Conservation (phyloP, 352 stramenopile genomes). For the Pythium pectinolyticum region DNA sequence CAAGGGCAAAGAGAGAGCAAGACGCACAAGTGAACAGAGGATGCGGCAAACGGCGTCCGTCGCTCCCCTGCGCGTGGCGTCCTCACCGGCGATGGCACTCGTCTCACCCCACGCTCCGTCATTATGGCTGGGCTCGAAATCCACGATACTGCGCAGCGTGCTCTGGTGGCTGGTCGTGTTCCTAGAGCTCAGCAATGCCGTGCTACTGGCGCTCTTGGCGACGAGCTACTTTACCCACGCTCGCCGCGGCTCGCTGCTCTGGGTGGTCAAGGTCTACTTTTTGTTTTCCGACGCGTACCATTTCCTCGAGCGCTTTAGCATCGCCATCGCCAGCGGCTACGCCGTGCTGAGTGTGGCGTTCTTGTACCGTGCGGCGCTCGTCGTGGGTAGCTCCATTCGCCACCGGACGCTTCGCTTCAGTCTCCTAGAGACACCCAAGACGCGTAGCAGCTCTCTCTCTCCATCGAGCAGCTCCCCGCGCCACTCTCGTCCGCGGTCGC, state of each 20-base stretch:
- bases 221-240: constrained; percentile 6
- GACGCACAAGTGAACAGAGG: no score
- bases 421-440: no score
- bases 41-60: no score
- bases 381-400: constrained; percentile 1
- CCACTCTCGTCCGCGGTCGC: background rate
- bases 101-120: no score
- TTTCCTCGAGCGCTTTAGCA: constrained; percentile 7
- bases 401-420: constrained; percentile 10
- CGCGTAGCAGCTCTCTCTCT: no score
- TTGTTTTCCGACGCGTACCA: constrained; percentile 9
- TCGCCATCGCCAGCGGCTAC: constrained; percentile 1
- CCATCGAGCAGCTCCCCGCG: no score
- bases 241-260: constrained; percentile 6
- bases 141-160: background rate
- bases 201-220: background rate
- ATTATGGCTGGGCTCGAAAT: no score
- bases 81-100: no score
- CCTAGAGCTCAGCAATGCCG: constrained; percentile 10
- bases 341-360: background rate
- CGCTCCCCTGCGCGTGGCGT: no score
- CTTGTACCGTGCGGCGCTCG: background rate
- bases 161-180: constrained; percentile 11
- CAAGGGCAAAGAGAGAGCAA: no score
- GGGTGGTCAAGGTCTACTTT: constrained; percentile 17